Evolutionary conservation across 345 rosid species (phyloP).

Genomic region (Rhodamnia argentea): DNA sequence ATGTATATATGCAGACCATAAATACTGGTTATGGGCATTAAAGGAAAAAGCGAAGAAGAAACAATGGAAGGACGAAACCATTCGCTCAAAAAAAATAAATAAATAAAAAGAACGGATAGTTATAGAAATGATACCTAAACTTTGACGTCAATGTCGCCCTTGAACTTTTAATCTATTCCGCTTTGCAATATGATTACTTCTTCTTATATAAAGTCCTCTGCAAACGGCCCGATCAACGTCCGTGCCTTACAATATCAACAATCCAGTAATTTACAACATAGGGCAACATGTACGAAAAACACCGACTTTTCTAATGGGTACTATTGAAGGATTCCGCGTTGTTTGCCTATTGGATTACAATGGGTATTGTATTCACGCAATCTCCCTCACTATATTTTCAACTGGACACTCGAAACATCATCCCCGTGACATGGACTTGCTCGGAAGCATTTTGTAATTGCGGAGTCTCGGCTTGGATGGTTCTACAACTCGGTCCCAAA

Average conservation of each 20-base stretch:
- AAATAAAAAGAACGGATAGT: background rate
- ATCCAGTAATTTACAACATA: background rate
- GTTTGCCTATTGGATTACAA: rapidly evolving
- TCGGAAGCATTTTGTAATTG: background rate
- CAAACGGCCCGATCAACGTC: background rate
- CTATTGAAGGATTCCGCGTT: background rate
- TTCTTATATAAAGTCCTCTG: background rate
- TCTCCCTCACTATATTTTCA: no score
- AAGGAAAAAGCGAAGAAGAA: background rate
- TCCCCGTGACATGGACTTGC: rapidly evolving
- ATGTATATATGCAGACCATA: background rate
- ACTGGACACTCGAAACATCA: no score
- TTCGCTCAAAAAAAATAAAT: background rate
- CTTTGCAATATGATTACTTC: background rate
- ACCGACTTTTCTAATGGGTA: no score
- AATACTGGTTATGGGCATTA: background rate
- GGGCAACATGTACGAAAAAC: background rate
- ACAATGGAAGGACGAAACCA: background rate
- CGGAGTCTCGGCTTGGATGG: rapidly evolving
- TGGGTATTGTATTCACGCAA: no score
- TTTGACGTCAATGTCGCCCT: no score
- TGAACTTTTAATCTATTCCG: no score
- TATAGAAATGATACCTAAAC: no score
- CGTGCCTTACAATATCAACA: background rate
- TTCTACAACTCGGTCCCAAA: rapidly evolving